phyloP scores from a whole-genome alignment of 2,329 filamentous ascomycete species.

The Teratosphaeria destructans region DNA sequence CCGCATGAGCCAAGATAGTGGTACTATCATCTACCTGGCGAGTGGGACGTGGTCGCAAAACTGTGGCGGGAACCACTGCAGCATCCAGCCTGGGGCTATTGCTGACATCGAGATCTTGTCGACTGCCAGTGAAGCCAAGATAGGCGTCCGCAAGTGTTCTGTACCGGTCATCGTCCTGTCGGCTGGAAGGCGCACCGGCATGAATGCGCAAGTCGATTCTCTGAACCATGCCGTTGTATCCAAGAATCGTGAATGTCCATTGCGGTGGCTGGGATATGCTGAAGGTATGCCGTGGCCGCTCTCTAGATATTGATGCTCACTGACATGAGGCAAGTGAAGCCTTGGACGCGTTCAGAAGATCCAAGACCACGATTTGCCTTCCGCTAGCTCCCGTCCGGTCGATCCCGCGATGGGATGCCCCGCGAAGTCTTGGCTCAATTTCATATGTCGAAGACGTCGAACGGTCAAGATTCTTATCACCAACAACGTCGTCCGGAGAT shows the following conservation, averaged over 20 bases:
- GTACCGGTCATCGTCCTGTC: conserved; percentile 32
- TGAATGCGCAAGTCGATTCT: conserved; percentile 35
- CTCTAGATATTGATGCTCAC: neutral
- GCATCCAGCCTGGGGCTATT: neutral
- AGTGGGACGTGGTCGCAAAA: neutral
- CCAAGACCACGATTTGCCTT: neutral
- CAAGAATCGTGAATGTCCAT: neutral
- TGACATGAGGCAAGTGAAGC: neutral
- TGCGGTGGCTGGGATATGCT: neutral
- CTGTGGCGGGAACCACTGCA: neutral
- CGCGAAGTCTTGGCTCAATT: neutral
- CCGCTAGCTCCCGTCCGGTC: neutral
- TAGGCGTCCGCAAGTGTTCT: conserved; percentile 32
- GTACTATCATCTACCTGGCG: neutral
- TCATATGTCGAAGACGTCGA: neutral
- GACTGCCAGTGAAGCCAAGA: conserved; percentile 20
- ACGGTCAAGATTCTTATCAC: neutral
- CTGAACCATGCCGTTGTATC: conserved; percentile 6
- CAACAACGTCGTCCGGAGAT: neutral
- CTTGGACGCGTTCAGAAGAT: neutral
- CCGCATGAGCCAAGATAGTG: neutral
- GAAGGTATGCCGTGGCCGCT: neutral
- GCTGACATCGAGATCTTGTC: neutral
- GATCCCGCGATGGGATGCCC: neutral
- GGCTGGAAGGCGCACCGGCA: conserved; percentile 33